Base-by-base conservation (phyloP, 2,329 filamentous ascomycete species). In the Lachnellula hyalina region DNA sequence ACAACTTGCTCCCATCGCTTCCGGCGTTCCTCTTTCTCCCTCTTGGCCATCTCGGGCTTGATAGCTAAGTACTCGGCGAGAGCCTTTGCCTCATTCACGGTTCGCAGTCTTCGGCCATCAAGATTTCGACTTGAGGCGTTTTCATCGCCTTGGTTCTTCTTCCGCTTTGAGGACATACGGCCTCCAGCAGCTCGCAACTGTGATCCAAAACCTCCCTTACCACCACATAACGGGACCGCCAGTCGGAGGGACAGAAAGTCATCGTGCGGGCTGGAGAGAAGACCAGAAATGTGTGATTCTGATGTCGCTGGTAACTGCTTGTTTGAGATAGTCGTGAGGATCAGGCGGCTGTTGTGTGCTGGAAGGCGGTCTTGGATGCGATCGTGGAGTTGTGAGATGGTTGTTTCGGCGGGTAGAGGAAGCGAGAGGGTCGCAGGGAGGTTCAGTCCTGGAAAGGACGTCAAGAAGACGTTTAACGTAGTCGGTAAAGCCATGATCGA, bases 201-300 rank as follows among this genome's bases (percentile, higher is more conserved):
- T 1, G 93, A 97, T 52, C 94, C 94, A 70, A 99, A 99, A 67
- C 94, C 94, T 72, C 94, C 94, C 70, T 99, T 99, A 69, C 95
- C 95, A 75, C 95, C 94, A 64, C 87, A 89, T 40, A 96, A 75
- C 5, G 88, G 87, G 1, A 86, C 77, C 6, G 85, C 86, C 32
- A 99, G 83, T 52, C 91, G 89, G 4, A 99, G 80, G 0, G 91
- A 86, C 15, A 99, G 78, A 62, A 97, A 86, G 35, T 84, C 83
- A 75, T 87, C 83, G 51, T 80, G 60, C 5, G 67, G 63, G 35
- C 71, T 68, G 3, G 79, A 74, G 38, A 94, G 78, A 19, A 91
- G 79, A 12, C 78, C 77, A 11, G 82, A 81, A 28, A 95, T 75
- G 2, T 81, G 76, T 0, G 73, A 68, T 2, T 75, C 63, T 17